These are phyloP conservation scores for Lagenaria siceraria DNA, from an alignment of 306 rosid species.

Conservation along the genomic window DNA sequence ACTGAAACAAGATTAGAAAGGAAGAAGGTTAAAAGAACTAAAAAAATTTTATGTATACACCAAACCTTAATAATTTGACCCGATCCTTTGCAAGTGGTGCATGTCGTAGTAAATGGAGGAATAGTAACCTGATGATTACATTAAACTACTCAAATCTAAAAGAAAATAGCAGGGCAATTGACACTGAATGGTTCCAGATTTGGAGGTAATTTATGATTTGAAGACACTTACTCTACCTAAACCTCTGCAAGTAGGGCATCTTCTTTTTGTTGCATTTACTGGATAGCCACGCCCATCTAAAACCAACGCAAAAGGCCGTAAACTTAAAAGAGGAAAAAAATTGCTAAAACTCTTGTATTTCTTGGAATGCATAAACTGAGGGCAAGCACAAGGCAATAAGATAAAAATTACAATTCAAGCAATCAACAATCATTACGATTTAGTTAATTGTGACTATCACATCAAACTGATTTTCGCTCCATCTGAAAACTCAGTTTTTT, in stretches of 20 bases:
- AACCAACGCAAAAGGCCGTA: conserved; percentile 8
- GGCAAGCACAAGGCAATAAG: background rate
- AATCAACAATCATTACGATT: background rate
- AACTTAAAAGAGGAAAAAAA: background rate
- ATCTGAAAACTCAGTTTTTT: background rate
- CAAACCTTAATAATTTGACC: conserved; percentile 66
- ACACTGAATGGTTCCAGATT: background rate
- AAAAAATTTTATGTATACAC: conserved; percentile 2
- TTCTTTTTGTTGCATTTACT: conserved; percentile 45
- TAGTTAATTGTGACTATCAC: background rate
- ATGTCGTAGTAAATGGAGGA: conserved; percentile 88
- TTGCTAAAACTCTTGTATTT: background rate
- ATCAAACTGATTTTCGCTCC: background rate
- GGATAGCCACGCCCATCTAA: conserved; percentile 83
- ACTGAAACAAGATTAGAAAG: background rate
- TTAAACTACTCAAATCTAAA: conserved; percentile 8
- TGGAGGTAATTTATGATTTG: conserved; percentile 10
- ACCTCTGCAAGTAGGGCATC: conserved; percentile 88
- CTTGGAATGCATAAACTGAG: background rate
- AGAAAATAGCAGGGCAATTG: background rate
- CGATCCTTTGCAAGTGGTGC: conserved; percentile 77
- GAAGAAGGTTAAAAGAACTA: conserved; percentile 6
- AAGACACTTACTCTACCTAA: conserved; percentile 81
- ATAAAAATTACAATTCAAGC: background rate
- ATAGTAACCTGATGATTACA: conserved; percentile 58